Conservation (phyloP, 768 basidiomycete species). For the Boletus speciosus region DNA sequence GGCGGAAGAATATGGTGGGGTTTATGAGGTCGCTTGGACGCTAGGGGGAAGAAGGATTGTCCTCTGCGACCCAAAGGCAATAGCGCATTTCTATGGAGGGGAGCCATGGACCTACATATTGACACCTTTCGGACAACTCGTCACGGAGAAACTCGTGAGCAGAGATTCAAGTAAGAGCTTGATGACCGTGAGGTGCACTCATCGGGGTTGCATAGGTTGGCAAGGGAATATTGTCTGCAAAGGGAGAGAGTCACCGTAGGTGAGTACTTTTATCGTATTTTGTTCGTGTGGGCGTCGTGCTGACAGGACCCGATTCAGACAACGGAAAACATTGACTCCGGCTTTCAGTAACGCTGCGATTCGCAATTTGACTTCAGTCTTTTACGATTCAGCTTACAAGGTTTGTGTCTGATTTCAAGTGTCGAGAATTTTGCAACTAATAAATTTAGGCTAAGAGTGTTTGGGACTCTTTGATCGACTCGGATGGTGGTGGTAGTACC, state of each 20-base stretch:
- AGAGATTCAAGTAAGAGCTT: not conserved
- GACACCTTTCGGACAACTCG: slow-evolving; percentile 17
- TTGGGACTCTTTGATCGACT: slow-evolving; percentile 32
- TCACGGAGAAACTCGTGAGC: slow-evolving; percentile 26
- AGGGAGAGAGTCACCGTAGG: slow-evolving; percentile 45
- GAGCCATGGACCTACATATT: slow-evolving; percentile 42
- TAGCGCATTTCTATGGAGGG: slow-evolving; percentile 46
- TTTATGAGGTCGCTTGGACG: slow-evolving; percentile 37
- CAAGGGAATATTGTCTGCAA: slow-evolving; percentile 36
- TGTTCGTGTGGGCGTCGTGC: not conserved
- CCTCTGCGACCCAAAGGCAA: slow-evolving; percentile 47
- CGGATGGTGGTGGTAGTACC: slow-evolving; percentile 20
- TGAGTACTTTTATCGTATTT: slow-evolving; percentile 1
- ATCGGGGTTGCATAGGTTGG: slow-evolving; percentile 26
- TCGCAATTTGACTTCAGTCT: slow-evolving; percentile 34
- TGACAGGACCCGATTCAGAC: slow-evolving; percentile 21
- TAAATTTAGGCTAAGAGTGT: slow-evolving; percentile 25
- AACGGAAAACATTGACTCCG: slow-evolving; percentile 37
- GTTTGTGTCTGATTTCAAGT: slow-evolving; percentile 21
- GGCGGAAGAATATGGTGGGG: slow-evolving; percentile 46
- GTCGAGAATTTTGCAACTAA: not conserved
- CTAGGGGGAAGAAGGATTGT: slow-evolving; percentile 36
- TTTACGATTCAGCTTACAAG: slow-evolving; percentile 43
- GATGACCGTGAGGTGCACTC: not conserved
- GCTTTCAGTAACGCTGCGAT: slow-evolving; percentile 42